A percentile compares a stretch with the other conserved stretches of the same genome.
Conservation (phyloP, 2,329 filamentous ascomycete species). For the Penicillium paneum region DNA sequence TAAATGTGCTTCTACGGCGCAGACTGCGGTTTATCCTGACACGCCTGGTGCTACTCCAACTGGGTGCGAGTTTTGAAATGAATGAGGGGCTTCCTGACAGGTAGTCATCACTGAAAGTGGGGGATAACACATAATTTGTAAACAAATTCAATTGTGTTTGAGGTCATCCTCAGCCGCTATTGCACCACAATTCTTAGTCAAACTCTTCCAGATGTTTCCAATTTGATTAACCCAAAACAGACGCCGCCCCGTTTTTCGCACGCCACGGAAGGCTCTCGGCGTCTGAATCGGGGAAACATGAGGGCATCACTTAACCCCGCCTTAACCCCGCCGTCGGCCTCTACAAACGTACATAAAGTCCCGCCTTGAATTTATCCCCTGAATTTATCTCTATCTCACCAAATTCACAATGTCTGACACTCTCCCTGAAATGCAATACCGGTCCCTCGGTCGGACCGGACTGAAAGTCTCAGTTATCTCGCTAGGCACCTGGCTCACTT, state of each 20-base stretch:
- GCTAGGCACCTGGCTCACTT: slow-evolving; percentile 62
- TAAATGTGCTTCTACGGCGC: slow-evolving; percentile 12
- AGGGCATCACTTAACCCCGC: background rate
- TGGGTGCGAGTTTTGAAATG: slow-evolving; percentile 14
- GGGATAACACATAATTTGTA: background rate
- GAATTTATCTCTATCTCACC: background rate
- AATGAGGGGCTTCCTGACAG: background rate
- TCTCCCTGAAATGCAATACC: slow-evolving; percentile 51
- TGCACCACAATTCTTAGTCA: background rate
- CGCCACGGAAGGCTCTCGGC: slow-evolving; percentile 4
- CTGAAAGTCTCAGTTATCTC: slow-evolving; percentile 72
- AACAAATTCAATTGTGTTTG: background rate
- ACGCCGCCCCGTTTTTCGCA: background rate
- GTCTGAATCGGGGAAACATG: slow-evolving; percentile 13
- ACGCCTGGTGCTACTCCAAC: slow-evolving; percentile 19
- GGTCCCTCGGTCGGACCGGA: slow-evolving; percentile 67
- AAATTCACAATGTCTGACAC: slow-evolving; percentile 18
- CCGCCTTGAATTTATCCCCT: background rate
- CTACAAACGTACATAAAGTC: background rate
- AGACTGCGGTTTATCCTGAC: slow-evolving; percentile 22
- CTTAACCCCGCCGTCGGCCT: slow-evolving; percentile 13
- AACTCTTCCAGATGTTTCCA: background rate
- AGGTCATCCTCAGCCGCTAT: background rate
- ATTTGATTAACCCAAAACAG: slow-evolving; percentile 2
- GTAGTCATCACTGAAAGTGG: background rate